These are phyloP conservation scores for Alternaria incomplexa DNA, from an alignment of 2,329 filamentous ascomycete species.

Conservation along the genomic window DNA sequence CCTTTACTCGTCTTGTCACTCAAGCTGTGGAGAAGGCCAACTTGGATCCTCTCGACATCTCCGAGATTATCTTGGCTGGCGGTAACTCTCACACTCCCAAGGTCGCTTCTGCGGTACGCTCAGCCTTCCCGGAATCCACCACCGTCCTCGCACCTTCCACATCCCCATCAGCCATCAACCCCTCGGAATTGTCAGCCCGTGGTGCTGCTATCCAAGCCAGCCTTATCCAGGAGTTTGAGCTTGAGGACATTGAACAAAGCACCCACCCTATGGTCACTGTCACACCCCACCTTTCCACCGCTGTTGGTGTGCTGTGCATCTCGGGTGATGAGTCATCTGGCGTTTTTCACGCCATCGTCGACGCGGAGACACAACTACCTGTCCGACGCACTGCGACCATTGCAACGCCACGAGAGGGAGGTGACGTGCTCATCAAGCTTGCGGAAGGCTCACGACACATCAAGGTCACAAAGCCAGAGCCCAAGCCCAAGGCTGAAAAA, in stretches of 20 bases:
- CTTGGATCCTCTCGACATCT: constrained; percentile 88
- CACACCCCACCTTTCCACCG: constrained; percentile 85
- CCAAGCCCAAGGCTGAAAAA: constrained; percentile 72
- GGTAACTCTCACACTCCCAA: constrained; percentile 93
- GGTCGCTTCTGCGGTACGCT: constrained; percentile 79
- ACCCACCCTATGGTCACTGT: constrained; percentile 95
- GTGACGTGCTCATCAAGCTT: constrained; percentile 86
- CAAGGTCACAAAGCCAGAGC: constrained; percentile 88
- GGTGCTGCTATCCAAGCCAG: constrained; percentile 96
- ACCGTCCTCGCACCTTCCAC: constrained; percentile 84
- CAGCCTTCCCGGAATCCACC: constrained; percentile 82
- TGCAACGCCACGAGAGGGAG: constrained; percentile 75
- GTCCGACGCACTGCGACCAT: constrained; percentile 85
- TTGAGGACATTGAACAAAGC: constrained; percentile 91
- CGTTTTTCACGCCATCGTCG: constrained; percentile 80
- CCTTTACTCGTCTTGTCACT: constrained; percentile 85
- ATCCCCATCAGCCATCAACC: constrained; percentile 80
- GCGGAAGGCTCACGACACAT: constrained; percentile 90
- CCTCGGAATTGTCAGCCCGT: constrained; percentile 84
- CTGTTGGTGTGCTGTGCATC: constrained; percentile 82
- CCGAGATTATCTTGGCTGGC: constrained; percentile 92
- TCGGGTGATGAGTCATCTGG: constrained; percentile 65
- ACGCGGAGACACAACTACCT: constrained; percentile 86
- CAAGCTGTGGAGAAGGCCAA: constrained; percentile 89
- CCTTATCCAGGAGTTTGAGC: constrained; percentile 92